phyloP scores from a whole-genome alignment of 2,329 filamentous ascomycete species.

The Monosporascus sp. region DNA sequence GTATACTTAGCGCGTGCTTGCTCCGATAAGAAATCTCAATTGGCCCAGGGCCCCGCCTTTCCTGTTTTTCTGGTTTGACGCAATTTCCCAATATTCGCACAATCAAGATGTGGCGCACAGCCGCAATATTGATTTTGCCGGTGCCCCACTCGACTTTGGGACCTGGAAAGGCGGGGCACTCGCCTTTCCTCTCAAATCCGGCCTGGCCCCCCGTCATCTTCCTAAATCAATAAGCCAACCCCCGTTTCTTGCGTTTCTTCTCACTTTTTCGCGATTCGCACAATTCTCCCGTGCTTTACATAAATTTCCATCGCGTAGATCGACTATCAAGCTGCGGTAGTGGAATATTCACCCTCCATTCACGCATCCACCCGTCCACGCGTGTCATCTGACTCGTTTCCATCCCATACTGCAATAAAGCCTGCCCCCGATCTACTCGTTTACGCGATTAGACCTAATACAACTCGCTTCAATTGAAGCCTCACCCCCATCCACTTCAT shows the following conservation, averaged over 20 bases:
- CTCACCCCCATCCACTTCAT: neutral
- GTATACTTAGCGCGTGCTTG: too few species aligned
- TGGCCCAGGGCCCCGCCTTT: neutral
- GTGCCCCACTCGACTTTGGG: neutral
- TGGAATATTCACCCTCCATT: neutral
- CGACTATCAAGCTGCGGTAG: neutral
- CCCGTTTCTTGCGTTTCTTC: neutral
- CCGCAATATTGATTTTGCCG: neutral
- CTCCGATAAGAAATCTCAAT: too few species aligned
- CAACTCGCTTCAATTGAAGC: neutral
- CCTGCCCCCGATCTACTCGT: neutral
- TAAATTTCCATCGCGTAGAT: neutral
- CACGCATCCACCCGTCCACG: neutral
- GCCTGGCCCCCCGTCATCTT: neutral
- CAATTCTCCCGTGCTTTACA: neutral
- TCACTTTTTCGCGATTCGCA: neutral
- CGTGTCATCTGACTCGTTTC: neutral
- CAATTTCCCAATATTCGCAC: neutral
- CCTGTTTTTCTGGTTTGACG: neutral
- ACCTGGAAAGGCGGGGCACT: too few species aligned
- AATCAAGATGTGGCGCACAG: neutral
- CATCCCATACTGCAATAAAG: neutral
- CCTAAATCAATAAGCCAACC: neutral
- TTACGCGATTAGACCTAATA: slow-evolving; percentile 1
- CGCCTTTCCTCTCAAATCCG: too few species aligned